Evolutionary conservation across 148 eudicot genomes (phyloP).

Genomic region (Rhododendron simsii): DNA sequence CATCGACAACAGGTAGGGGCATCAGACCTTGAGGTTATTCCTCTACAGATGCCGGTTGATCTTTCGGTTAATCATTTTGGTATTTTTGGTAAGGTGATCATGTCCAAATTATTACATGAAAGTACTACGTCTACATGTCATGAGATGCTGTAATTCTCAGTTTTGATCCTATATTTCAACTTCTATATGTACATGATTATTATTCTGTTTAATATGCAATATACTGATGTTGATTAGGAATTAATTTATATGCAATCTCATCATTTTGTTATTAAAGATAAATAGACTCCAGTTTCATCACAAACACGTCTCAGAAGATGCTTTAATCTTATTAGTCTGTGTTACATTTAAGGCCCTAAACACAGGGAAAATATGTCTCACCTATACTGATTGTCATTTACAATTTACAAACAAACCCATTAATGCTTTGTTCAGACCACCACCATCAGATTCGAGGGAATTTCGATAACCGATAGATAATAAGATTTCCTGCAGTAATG

Average conservation of each 20-base stretch:
- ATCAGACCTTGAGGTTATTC: not conserved
- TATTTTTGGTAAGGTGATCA: not conserved
- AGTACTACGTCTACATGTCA: not conserved
- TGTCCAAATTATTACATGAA: not conserved
- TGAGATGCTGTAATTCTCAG: not conserved
- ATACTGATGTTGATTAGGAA: not conserved
- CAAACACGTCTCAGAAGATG: not conserved
- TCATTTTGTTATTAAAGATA: not conserved
- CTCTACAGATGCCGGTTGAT: not conserved
- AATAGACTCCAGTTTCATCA: not conserved
- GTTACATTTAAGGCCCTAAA: not conserved
- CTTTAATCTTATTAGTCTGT: not conserved
- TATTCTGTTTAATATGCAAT: not conserved
- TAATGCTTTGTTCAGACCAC: conserved; percentile 1
- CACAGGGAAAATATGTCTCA: not conserved
- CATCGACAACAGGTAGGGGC: not conserved
- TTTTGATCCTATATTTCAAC: not conserved
- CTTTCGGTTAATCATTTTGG: not conserved
- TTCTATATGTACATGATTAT: not conserved
- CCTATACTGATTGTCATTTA: not conserved
- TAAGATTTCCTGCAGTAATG: not conserved
- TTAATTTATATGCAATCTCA: not conserved
- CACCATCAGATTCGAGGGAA: not conserved
- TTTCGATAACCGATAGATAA: not conserved
- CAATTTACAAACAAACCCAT: not conserved